Percentiles rank a stretch among this genome's conserved stretches.
Evolutionary conservation across 2,329 filamentous ascomycete genomes (phyloP).

Genomic region (Monilinia fructigena): DNA sequence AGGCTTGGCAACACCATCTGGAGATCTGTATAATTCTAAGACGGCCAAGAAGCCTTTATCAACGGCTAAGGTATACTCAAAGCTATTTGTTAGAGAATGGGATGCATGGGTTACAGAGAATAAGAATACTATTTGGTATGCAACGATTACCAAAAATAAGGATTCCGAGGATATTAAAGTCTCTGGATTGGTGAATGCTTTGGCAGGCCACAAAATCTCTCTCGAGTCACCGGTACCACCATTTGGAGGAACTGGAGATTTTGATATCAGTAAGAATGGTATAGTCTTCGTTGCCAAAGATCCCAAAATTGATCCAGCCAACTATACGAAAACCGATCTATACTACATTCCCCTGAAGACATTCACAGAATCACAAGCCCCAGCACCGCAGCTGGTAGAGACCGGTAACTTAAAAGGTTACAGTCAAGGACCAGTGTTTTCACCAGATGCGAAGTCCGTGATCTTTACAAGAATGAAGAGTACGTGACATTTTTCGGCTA

Average conservation of each 20-base stretch:
- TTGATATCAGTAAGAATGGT: constrained; percentile 66
- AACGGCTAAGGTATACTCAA: constrained; percentile 69
- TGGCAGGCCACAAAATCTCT: constrained; percentile 46
- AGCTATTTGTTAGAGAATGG: constrained; percentile 80
- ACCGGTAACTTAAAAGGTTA: constrained; percentile 64
- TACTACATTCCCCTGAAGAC: constrained; percentile 67
- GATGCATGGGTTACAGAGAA: constrained; percentile 71
- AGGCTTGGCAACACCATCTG: constrained; percentile 65
- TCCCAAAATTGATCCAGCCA: constrained; percentile 65
- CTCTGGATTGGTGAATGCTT: constrained; percentile 58
- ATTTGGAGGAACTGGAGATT: constrained; percentile 79
- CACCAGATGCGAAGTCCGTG: constrained; percentile 65
- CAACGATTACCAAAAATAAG: constrained; percentile 50
- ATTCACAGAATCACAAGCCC: constrained; percentile 55
- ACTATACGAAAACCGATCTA: constrained; percentile 78
- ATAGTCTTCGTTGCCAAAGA: constrained; percentile 76
- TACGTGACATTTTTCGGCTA: neutral
- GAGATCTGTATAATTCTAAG: constrained; percentile 65
- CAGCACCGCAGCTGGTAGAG: constrained; percentile 52
- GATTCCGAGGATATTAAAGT: constrained; percentile 36
- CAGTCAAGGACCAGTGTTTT: constrained; percentile 67
- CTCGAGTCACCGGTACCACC: constrained; percentile 70
- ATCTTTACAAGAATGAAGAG: constrained; percentile 78
- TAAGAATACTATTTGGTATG: constrained; percentile 71
- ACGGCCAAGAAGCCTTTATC: constrained; percentile 59